A percentile compares a stretch with the other conserved stretches of the same genome.
These are phyloP conservation scores for Metroxylon sagu DNA, from an alignment of 176 grass and related monocot species.

Conservation along the genomic window DNA sequence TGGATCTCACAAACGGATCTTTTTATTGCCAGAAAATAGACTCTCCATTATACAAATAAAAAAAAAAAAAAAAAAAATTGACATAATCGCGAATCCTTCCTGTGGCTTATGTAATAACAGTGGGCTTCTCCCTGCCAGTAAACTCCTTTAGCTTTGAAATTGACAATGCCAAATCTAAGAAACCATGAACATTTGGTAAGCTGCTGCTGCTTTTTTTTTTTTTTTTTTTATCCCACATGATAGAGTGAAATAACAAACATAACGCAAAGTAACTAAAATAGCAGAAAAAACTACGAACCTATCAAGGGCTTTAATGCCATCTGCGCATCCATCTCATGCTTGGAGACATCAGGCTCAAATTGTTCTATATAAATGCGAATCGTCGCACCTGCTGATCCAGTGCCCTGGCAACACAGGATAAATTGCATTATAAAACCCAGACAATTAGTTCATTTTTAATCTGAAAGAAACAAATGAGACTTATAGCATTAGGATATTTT, in stretches of 20 bases:
- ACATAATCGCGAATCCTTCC: neutral
- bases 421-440: neutral
- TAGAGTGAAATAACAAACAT: neutral
- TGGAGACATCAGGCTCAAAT: constrained; percentile 60
- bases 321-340: constrained; percentile 66
- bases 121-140: constrained; percentile 77
- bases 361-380: constrained; percentile 79
- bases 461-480: neutral
- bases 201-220: no score
- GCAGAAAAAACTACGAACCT: constrained; percentile 29
- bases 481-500: no score
- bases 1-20: no score
- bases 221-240: no score
- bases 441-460: constrained; percentile 5
- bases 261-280: neutral
- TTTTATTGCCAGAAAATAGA: no score
- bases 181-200: neutral
- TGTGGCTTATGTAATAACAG: constrained; percentile 57
- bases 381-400: constrained; percentile 86
- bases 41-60: no score
- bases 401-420: constrained; percentile 47
- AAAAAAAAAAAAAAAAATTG: constrained; percentile 17
- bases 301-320: constrained; percentile 64
- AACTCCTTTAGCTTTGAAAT: constrained; percentile 80
- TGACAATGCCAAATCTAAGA: constrained; percentile 65